Percentiles rank a stretch among this genome's conserved stretches.
phyloP scores from a whole-genome alignment of 2,329 filamentous ascomycete genomes.

The Xylariaceae sp. region DNA sequence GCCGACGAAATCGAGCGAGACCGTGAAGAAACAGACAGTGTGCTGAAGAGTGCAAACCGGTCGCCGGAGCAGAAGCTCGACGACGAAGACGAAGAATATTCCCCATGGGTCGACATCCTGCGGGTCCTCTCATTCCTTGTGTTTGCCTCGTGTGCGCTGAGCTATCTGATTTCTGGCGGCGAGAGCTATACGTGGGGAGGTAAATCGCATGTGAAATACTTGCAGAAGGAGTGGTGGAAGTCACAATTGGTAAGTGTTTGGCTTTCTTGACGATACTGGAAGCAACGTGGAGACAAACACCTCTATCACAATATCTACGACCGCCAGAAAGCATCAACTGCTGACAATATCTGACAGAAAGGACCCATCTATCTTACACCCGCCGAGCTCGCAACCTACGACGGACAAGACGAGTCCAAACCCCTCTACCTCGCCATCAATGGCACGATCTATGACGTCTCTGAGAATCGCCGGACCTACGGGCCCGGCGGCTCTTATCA shows the following conservation, averaged over 20 bases:
- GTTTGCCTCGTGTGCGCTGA: slow-evolving; percentile 63
- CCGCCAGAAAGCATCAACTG: not conserved
- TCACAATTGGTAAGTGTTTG: slow-evolving; percentile 52
- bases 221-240: slow-evolving; percentile 55
- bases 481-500: slow-evolving; percentile 82
- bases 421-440: slow-evolving; percentile 91
- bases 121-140: slow-evolving; percentile 66
- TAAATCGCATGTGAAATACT: slow-evolving; percentile 58
- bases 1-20: slow-evolving; percentile 25
- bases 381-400: slow-evolving; percentile 66
- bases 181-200: slow-evolving; percentile 66
- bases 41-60: slow-evolving; percentile 24
- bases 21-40: slow-evolving; percentile 13
- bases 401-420: slow-evolving; percentile 69
- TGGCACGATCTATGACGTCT: slow-evolving; percentile 81
- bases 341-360: slow-evolving; percentile 41
- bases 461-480: slow-evolving; percentile 64
- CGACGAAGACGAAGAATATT: slow-evolving; percentile 57
- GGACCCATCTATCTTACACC: slow-evolving; percentile 70
- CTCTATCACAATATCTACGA: not conserved
- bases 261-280: not conserved
- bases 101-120: slow-evolving; percentile 59
- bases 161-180: slow-evolving; percentile 71
- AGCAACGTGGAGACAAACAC: not conserved
- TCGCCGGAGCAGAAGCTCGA: slow-evolving; percentile 39